Conservation (phyloP, 345 rosid species). For the Diplotaxis tenuifolia region DNA sequence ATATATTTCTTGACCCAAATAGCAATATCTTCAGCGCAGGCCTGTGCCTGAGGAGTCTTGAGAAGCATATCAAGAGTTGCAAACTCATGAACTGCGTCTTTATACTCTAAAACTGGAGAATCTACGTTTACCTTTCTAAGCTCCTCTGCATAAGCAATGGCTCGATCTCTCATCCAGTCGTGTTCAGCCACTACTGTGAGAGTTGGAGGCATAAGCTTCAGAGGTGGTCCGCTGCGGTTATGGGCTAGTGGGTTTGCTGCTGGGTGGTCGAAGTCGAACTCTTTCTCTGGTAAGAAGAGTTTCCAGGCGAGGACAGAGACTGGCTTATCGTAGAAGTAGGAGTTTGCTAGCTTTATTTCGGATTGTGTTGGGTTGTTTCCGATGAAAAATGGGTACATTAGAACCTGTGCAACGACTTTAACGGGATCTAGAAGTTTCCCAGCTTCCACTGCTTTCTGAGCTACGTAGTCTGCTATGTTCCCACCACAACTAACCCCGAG, state of each 20-base stretch:
- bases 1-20: constrained; percentile 92
- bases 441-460: constrained; percentile 77
- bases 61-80: constrained; percentile 89
- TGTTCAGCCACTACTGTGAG: constrained; percentile 90
- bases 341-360: constrained; percentile 72
- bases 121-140: constrained; percentile 86
- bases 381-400: constrained; percentile 86
- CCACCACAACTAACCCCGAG: constrained; percentile 89
- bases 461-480: constrained; percentile 82
- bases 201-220: constrained; percentile 90
- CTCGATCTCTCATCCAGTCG: constrained; percentile 97
- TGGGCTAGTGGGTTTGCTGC: constrained; percentile 85
- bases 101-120: constrained; percentile 86
- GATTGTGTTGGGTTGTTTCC: constrained; percentile 80
- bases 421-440: constrained; percentile 80
- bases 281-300: constrained; percentile 72
- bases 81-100: constrained; percentile 95
- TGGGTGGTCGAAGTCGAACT: constrained; percentile 77
- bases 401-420: constrained; percentile 88
- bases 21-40: constrained; percentile 83
- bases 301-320: constrained; percentile 76
- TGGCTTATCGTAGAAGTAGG: constrained; percentile 79
- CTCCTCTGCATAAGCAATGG: constrained; percentile 88
- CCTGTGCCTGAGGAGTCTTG: constrained; percentile 83
- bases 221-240: constrained; percentile 60